Evolutionary conservation across 2,329 filamentous ascomycete genomes (phyloP).

Genomic region (Ophiosphaerella narmari): DNA sequence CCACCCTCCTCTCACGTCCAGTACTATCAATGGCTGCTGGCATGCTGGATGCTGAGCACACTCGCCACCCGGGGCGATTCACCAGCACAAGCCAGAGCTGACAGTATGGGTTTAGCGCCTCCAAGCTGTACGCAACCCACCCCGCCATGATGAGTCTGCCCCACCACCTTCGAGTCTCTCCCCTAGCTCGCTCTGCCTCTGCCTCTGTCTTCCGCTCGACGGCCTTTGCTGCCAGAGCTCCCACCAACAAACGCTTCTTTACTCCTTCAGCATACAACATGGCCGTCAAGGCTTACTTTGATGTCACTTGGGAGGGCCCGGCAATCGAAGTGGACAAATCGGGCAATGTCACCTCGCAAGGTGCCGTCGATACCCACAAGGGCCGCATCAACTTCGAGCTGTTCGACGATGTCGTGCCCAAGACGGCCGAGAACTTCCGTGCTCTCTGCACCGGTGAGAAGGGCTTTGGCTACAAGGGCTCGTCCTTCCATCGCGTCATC

Average conservation of each 20-base stretch:
- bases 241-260: conserved; percentile 58
- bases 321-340: conserved; percentile 65
- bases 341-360: conserved; percentile 54
- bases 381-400: conserved; percentile 90
- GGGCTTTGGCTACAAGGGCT: conserved; percentile 82
- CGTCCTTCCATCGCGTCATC: conserved; percentile 91
- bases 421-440: conserved; percentile 84
- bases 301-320: conserved; percentile 72
- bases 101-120: conserved; percentile 18
- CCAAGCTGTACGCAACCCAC: conserved; percentile 13
- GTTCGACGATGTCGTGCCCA: conserved; percentile 83
- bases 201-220: conserved; percentile 41
- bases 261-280: conserved; percentile 73
- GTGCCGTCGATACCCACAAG: conserved; percentile 61
- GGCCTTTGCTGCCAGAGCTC: conserved; percentile 37
- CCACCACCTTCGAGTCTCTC: conserved; percentile 38
- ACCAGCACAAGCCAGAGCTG: conserved; percentile 22
- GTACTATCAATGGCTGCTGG: no score
- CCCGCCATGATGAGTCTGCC: conserved; percentile 48
- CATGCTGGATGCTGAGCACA: background rate
- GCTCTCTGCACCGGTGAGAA: conserved; percentile 80
- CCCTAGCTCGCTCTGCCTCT: conserved; percentile 11
- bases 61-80: conserved; percentile 13
- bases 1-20: no score
- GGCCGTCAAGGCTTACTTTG: conserved; percentile 76